A percentile compares a stretch with the other conserved stretches of the same genome.
These are phyloP conservation scores for Diaporthe longicolla DNA, from an alignment of 2,329 filamentous ascomycete species.

Conservation along the genomic window DNA sequence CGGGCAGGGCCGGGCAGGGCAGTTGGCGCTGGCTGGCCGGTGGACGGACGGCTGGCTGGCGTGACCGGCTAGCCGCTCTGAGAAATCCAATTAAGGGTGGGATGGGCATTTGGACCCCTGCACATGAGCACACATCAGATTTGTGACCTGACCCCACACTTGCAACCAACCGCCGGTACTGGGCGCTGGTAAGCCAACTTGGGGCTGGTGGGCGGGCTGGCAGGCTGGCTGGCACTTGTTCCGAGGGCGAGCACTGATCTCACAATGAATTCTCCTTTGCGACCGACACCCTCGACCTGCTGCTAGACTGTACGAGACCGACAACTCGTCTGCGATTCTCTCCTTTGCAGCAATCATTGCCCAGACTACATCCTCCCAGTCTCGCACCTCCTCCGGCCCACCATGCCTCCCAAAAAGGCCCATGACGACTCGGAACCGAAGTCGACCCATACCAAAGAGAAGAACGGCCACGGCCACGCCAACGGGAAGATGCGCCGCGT, in stretches of 20 bases:
- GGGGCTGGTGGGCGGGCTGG: background rate
- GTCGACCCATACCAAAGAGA: conserved; percentile 58
- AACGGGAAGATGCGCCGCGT: conserved; percentile 70
- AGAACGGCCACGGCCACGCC: conserved; percentile 56
- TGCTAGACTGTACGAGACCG: background rate
- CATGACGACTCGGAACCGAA: conserved; percentile 63
- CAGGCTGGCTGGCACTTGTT: conserved; percentile 16
- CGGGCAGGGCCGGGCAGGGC: background rate
- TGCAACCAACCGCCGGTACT: background rate
- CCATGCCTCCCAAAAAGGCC: conserved; percentile 59
- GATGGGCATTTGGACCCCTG: conserved; percentile 17
- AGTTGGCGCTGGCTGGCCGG: background rate
- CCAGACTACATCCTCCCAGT: no score
- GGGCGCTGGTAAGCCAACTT: background rate
- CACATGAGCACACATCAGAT: conserved; percentile 6
- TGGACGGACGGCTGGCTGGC: conserved; percentile 5
- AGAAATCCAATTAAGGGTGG: conserved; percentile 19
- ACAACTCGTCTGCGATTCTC: background rate
- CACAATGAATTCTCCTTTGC: conserved; percentile 24
- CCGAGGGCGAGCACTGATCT: conserved; percentile 8
- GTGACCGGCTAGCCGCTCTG: background rate
- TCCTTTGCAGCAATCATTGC: background rate
- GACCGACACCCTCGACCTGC: conserved; percentile 7
- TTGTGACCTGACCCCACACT: conserved; percentile 31
- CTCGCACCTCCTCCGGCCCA: conserved; percentile 33